These are phyloP conservation scores for Nematodospora anomalae DNA, from an alignment of 1,139 yeast species.

Conservation along the genomic window DNA sequence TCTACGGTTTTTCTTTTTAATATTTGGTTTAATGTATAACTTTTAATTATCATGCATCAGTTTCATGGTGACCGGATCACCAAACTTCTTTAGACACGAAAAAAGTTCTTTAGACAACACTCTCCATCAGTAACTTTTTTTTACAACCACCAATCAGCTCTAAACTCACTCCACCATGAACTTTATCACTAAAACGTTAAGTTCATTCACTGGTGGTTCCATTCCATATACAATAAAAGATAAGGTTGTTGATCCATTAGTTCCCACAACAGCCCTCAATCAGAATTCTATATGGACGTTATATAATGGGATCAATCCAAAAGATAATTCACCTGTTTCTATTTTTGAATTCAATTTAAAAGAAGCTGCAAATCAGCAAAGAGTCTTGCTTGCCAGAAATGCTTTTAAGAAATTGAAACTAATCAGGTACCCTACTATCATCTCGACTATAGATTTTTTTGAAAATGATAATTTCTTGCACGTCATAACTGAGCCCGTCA, in stretches of 20 bases:
- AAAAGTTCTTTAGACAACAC: too few relatives aligned
- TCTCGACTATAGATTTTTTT: constrained; percentile 65
- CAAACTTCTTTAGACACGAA: too few relatives aligned
- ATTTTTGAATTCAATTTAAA: constrained; percentile 63
- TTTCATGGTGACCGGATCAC: too few relatives aligned
- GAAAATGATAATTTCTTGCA: constrained; percentile 65
- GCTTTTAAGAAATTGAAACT: constrained; percentile 64
- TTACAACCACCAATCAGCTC: not conserved
- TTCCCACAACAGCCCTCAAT: constrained; percentile 5
- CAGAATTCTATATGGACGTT: constrained; percentile 46
- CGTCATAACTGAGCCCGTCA: constrained; percentile 74
- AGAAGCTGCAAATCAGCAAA: constrained; percentile 34
- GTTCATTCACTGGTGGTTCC: constrained; percentile 51
- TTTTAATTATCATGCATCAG: too few relatives aligned
- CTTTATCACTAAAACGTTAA: constrained; percentile 57
- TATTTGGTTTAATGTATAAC: not conserved
- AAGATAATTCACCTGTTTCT: constrained; percentile 43
- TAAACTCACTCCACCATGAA: constrained; percentile 44
- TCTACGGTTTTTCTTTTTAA: not conserved
- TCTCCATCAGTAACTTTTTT: not conserved
- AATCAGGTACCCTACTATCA: constrained; percentile 76
- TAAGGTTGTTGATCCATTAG: constrained; percentile 29
- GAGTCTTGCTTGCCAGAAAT: constrained; percentile 53
- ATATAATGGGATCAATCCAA: constrained; percentile 48
- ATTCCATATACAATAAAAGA: constrained; percentile 60